Evolutionary conservation across 768 basidiomycete genomes (phyloP).

Genomic region (Rhodotorula babjevae): DNA sequence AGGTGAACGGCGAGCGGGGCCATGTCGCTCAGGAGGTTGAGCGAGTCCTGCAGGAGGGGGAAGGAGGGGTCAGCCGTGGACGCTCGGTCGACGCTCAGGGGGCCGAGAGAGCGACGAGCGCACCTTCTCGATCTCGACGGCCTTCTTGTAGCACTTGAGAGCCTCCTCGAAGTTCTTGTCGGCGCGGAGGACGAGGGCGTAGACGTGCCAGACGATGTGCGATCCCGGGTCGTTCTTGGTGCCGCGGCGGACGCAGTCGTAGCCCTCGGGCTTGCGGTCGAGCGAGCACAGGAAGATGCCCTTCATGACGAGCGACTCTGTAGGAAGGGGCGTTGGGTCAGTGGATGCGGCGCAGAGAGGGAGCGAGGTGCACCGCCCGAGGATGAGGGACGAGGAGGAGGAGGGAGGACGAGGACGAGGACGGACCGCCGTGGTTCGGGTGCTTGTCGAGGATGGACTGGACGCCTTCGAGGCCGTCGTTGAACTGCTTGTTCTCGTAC

Average conservation of each 20-base stretch:
- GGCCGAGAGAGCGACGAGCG: slow-evolving; percentile 8
- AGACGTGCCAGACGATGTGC: slow-evolving; percentile 97
- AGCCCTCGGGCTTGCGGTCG: slow-evolving; percentile 73
- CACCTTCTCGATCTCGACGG: slow-evolving; percentile 82
- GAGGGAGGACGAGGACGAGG: not conserved
- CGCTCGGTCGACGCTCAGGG: too few relatives aligned
- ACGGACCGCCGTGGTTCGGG: slow-evolving; percentile 87
- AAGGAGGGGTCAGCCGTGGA: too few relatives aligned
- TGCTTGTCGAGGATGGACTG: slow-evolving; percentile 92
- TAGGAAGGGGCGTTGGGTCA: not conserved
- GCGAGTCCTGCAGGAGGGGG: slow-evolving; percentile 65
- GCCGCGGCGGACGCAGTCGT: slow-evolving; percentile 77
- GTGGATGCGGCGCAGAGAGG: not conserved
- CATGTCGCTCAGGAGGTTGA: slow-evolving; percentile 86
- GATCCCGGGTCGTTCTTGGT: slow-evolving; percentile 66
- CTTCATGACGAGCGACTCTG: slow-evolving; percentile 96
- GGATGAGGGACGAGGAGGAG: not conserved
- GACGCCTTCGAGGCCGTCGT: slow-evolving; percentile 82
- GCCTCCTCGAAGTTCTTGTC: slow-evolving; percentile 95
- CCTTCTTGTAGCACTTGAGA: slow-evolving; percentile 83
- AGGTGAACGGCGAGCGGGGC: slow-evolving; percentile 84
- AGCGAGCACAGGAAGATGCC: slow-evolving; percentile 77
- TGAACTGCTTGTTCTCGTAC: slow-evolving; percentile 83
- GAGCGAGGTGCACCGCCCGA: not conserved
- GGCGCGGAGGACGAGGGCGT: slow-evolving; percentile 87